Base-by-base conservation (phyloP, 108 stramenopile species). In the Epithemia pelagica region DNA sequence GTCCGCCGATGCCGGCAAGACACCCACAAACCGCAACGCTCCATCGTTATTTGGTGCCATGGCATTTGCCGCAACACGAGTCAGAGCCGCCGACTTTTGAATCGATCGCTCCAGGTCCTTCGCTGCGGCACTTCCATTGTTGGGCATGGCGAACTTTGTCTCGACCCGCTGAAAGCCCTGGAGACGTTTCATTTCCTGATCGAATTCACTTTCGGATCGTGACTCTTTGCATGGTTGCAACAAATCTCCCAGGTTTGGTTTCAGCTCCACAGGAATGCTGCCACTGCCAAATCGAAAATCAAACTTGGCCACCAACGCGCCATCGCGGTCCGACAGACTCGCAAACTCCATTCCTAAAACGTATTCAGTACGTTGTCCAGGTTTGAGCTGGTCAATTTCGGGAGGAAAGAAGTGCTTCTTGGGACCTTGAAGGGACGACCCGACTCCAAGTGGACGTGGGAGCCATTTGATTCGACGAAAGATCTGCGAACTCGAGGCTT, bases 131-230 rank as follows among this genome's bases (percentile, higher is more conserved):
- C 37, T 15, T 15, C 15, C 37, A 15, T 46, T 46, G 70, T 63
- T n/a, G 65, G 71, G 60, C 54, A 74, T 30, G 63, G 63, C 52
- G 60, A 60, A 63, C 19, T 21, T 54, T n/a, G 79, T 46, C 2
- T 77, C 72, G 28, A 82, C 82, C 46, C 87, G 79, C 29, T 85
- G 80, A 61, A 90, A 85, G 46, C 92, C 85, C 67, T 89, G 80
- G 65, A 93, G 67, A 32, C 78, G 71, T 29, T 53, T 52, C 30
- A 83, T 63, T 5, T 61, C 63, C 1, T 54, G 32, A 55, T 87
- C 89, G 74, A 89, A 93, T 22, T 87, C 82, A 51, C 37, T 54
- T n/a, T 54, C 64, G 18, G 68, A 59, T 10, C 20, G 28, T 2
- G 20, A 31, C 24, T 46, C 37, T 19, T 54, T 18, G 21, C 61